Percentiles rank a stretch among this genome's conserved stretches.
These are phyloP conservation scores for Crucihimalaya himalaica DNA, from an alignment of 345 rosid genomes.

Conservation along the genomic window DNA sequence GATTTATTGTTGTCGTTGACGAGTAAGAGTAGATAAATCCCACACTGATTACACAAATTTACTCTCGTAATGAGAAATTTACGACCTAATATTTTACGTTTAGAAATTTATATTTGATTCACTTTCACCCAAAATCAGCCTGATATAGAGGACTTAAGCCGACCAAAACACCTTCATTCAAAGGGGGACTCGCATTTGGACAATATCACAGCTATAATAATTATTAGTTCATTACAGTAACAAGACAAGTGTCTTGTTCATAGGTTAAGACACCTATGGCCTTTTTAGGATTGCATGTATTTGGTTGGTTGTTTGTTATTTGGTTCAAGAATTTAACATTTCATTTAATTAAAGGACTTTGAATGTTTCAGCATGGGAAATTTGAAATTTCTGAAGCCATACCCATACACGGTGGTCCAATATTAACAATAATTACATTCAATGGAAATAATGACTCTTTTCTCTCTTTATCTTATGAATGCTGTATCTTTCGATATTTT, in stretches of 20 bases:
- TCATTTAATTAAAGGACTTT: slow-evolving; percentile 4
- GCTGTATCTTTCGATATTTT: background rate
- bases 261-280: background rate
- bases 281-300: slow-evolving; percentile 1
- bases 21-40: background rate
- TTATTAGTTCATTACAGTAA: background rate
- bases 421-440: slow-evolving; percentile 16
- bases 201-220: background rate
- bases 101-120: background rate
- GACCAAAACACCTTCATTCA: background rate
- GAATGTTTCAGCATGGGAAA: slow-evolving; percentile 32
- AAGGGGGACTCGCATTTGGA: background rate
- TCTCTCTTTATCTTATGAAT: slow-evolving; percentile 2
- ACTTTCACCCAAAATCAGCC: background rate
- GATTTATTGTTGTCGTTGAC: background rate
- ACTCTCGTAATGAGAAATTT: background rate
- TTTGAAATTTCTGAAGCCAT: slow-evolving; percentile 21
- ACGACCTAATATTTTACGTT: background rate
- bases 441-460: slow-evolving; percentile 11
- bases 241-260: background rate
- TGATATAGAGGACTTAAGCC: background rate
- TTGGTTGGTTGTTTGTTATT: slow-evolving; percentile 16
- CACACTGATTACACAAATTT: background rate
- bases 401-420: slow-evolving; percentile 36
- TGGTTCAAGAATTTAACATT: background rate